phyloP scores from a whole-genome alignment of 768 basidiomycete species.

The Podaxis sp. region DNA sequence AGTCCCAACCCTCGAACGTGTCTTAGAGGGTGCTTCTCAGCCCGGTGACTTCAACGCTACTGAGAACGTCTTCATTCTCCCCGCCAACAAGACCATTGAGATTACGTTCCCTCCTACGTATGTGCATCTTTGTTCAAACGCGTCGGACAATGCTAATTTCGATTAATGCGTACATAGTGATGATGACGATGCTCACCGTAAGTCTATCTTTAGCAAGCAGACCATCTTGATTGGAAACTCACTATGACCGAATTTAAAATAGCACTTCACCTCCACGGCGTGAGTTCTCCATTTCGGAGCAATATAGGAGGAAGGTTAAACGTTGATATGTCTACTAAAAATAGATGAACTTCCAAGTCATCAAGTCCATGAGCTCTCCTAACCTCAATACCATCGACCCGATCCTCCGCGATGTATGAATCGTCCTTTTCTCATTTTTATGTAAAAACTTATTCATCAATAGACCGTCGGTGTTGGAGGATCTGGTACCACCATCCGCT shows the following conservation, averaged over 20 bases:
- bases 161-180: slow-evolving; percentile 1
- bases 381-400: slow-evolving; percentile 54
- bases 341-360: slow-evolving; percentile 14
- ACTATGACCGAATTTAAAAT: background rate
- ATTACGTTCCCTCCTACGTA: slow-evolving; percentile 25
- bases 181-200: slow-evolving; percentile 19
- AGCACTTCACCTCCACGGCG: slow-evolving; percentile 20
- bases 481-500: slow-evolving; percentile 22
- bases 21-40: slow-evolving; percentile 23
- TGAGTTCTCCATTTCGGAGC: background rate
- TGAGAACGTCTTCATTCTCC: slow-evolving; percentile 28
- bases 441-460: background rate
- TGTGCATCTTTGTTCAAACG: background rate
- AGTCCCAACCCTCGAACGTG: slow-evolving; percentile 28
- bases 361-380: slow-evolving; percentile 29
- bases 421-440: slow-evolving; percentile 22
- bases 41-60: slow-evolving; percentile 24
- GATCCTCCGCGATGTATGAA: slow-evolving; percentile 49
- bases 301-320: background rate
- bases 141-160: background rate
- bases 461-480: slow-evolving; percentile 19
- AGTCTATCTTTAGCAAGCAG: background rate
- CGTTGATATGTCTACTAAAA: background rate
- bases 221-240: background rate
- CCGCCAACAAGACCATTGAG: slow-evolving; percentile 26